Conservation (phyloP, 768 basidiomycete species). For the Leccinellum albellum region DNA sequence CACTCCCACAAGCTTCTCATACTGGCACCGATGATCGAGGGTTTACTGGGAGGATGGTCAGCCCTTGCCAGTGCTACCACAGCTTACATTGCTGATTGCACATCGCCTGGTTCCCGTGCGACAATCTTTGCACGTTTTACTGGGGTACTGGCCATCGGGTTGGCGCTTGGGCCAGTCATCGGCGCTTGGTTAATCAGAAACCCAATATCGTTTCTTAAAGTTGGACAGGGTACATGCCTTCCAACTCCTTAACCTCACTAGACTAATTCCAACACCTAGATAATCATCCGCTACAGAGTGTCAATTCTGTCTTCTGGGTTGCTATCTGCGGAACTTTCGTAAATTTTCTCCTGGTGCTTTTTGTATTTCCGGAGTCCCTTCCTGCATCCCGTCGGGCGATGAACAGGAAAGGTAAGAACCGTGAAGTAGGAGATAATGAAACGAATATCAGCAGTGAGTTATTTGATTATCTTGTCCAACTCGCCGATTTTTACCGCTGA, state of each 20-base stretch:
- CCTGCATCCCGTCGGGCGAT: conserved; percentile 25
- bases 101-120: conserved; percentile 76
- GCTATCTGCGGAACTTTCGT: conserved; percentile 42
- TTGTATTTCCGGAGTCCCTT: conserved; percentile 59
- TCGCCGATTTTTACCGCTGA: neutral
- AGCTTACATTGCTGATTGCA: conserved; percentile 73
- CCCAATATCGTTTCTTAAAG: conserved; percentile 33
- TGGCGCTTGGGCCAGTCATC: conserved; percentile 76
- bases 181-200: conserved; percentile 49
- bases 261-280: conserved; percentile 12
- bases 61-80: conserved; percentile 59
- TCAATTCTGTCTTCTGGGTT: conserved; percentile 53
- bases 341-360: conserved; percentile 55
- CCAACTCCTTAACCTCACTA: neutral
- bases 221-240: conserved; percentile 21
- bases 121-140: conserved; percentile 64
- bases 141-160: conserved; percentile 74
- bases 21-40: conserved; percentile 75
- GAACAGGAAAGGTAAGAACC: conserved; percentile 30
- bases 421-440: conserved; percentile 16
- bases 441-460: conserved; percentile 9
- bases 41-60: conserved; percentile 76
- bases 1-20: conserved; percentile 75
- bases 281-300: conserved; percentile 35
- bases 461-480: neutral